phyloP scores from a whole-genome alignment of 2,329 filamentous ascomycete species.

The Zymoseptoria tritici region DNA sequence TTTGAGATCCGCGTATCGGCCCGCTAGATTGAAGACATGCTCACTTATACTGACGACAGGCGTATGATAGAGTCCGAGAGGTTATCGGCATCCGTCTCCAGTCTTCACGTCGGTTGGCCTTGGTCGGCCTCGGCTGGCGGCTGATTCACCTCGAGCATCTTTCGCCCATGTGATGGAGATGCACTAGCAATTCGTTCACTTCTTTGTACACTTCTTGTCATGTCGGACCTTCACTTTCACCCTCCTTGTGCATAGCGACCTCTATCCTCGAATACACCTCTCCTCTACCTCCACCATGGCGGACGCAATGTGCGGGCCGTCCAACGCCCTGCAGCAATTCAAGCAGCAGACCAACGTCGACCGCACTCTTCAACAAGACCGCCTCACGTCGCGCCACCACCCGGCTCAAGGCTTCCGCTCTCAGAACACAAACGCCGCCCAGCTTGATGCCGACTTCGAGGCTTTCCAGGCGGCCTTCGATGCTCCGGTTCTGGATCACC shows the following conservation, averaged over 20 bases:
- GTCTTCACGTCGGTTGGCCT: too few relatives aligned
- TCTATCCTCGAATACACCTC: not conserved
- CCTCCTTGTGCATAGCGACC: not conserved
- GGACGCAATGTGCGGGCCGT: conserved; percentile 65
- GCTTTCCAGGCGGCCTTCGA: conserved; percentile 54
- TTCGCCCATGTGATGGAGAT: conserved; percentile 1
- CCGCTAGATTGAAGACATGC: not conserved
- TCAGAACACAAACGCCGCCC: conserved; percentile 45
- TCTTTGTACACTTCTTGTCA: not conserved
- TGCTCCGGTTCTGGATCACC: conserved; percentile 33
- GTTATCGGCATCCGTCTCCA: too few relatives aligned
- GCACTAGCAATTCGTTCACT: not conserved
- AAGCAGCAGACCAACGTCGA: conserved; percentile 63
- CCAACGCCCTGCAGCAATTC: conserved; percentile 66
- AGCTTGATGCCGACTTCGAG: conserved; percentile 60
- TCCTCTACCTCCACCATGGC: conserved; percentile 44
- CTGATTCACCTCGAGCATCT: not conserved
- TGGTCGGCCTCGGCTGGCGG: too few relatives aligned
- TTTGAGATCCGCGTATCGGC: not conserved
- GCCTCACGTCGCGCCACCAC: conserved; percentile 46
- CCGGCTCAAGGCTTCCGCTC: conserved; percentile 54
- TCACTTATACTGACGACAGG: not conserved
- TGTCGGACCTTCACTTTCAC: not conserved
- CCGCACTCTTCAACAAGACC: conserved; percentile 66
- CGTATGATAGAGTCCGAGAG: not conserved